Evolutionary conservation across 495 filamentous ascomycete genomes (phyloP).

Genomic region (Trichoderma asperelloides): DNA sequence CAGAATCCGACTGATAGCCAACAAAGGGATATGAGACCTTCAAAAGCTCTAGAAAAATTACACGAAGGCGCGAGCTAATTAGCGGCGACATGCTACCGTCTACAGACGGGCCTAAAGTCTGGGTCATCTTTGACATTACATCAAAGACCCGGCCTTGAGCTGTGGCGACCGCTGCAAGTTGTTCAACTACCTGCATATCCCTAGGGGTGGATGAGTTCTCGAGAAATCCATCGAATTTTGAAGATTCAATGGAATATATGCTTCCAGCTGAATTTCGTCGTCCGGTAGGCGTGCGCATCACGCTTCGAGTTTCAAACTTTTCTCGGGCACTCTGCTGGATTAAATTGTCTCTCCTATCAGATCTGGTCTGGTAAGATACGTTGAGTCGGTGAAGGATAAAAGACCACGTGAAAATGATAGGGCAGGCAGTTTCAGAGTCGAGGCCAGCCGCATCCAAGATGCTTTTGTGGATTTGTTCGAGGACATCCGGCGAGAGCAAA

Average conservation of each 20-base stretch:
- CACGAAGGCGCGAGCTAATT: conserved; percentile 44
- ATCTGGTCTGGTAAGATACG: conserved; percentile 47
- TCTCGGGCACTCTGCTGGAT: conserved; percentile 55
- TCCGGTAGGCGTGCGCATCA: conserved; percentile 23
- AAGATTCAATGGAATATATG: conserved; percentile 40
- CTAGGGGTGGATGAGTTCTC: conserved; percentile 30
- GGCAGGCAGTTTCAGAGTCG: conserved; percentile 45
- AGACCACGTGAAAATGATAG: conserved; percentile 68
- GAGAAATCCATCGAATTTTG: conserved; percentile 39
- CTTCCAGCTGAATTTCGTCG: conserved; percentile 42
- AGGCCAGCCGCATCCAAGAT: conserved; percentile 42
- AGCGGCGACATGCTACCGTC: conserved; percentile 36
- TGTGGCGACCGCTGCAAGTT: conserved; percentile 41
- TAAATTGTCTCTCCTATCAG: conserved; percentile 50
- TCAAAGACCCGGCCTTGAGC: conserved; percentile 51
- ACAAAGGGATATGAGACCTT: conserved; percentile 45
- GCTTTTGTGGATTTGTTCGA: conserved; percentile 56
- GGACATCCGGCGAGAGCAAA: conserved; percentile 32
- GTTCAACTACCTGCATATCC: conserved; percentile 27
- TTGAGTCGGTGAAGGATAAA: conserved; percentile 62
- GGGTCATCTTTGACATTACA: conserved; percentile 49
- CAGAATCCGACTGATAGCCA: conserved; percentile 58
- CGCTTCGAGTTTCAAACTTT: conserved; percentile 35
- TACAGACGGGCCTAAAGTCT: conserved; percentile 34
- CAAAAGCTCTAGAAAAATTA: conserved; percentile 56